Evolutionary conservation across 306 rosid genomes (phyloP).

Genomic region (Prosopis cineraria): DNA sequence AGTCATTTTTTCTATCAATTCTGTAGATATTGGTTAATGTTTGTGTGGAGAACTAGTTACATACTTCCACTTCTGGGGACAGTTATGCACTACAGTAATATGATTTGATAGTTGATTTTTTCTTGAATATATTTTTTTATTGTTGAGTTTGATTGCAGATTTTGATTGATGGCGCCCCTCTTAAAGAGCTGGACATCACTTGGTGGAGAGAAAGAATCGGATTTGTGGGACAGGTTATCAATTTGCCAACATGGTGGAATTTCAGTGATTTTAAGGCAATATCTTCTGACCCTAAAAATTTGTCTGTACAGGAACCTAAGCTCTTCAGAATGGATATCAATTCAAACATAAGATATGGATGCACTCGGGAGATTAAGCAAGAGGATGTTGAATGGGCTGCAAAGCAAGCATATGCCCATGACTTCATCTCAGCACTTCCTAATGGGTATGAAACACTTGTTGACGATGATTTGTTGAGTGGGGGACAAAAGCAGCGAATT

Average conservation of each 20-base stretch:
- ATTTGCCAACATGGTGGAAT: slow-evolving; percentile 25
- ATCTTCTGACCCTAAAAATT: slow-evolving; percentile 25
- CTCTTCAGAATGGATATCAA: slow-evolving; percentile 85
- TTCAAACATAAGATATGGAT: slow-evolving; percentile 91
- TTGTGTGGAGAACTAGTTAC: slow-evolving; percentile 6
- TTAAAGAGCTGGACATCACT: slow-evolving; percentile 69
- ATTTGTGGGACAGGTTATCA: slow-evolving; percentile 89
- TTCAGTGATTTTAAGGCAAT: neutral
- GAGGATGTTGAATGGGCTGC: slow-evolving; percentile 96
- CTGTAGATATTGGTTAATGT: slow-evolving; percentile 8
- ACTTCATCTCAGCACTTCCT: slow-evolving; percentile 80
- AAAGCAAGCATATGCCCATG: slow-evolving; percentile 88
- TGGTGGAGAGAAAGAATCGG: slow-evolving; percentile 99
- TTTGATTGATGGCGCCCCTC: slow-evolving; percentile 74
- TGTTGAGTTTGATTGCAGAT: slow-evolving; percentile 55
- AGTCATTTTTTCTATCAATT: slow-evolving; percentile 1
- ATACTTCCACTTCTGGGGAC: neutral
- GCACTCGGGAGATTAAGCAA: slow-evolving; percentile 60
- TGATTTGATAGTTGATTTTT: neutral
- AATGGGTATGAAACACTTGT: slow-evolving; percentile 83
- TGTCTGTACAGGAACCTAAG: slow-evolving; percentile 73
- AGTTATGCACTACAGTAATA: neutral
- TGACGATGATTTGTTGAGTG: slow-evolving; percentile 93
- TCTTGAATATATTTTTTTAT: slow-evolving; percentile 1
- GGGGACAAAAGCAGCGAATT: slow-evolving; percentile 96